A percentile compares a stretch with the other conserved stretches of the same genome.
Evolutionary conservation across 2,329 filamentous ascomycete genomes (phyloP).

Genomic region (Ophiobolus disseminans): DNA sequence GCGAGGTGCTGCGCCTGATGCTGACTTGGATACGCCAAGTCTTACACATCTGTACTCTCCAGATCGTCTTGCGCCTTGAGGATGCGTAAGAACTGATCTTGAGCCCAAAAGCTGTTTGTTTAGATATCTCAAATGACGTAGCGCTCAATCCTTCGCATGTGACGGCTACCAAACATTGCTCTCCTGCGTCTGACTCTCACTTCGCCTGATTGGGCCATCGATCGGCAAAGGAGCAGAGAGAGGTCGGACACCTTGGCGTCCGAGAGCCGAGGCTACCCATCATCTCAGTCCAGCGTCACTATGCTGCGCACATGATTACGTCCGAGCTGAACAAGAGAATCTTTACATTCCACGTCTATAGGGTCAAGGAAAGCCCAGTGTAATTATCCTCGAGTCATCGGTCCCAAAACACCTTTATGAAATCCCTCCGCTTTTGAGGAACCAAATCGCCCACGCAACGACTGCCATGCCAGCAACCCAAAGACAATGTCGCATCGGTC

Average conservation of each 20-base stretch:
- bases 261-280: conserved; percentile 6
- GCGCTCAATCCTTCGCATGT: too few relatives aligned
- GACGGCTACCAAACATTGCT: not conserved
- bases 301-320: too few relatives aligned
- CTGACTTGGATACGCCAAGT: conserved; percentile 15
- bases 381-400: conserved; percentile 1
- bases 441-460: not conserved
- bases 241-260: conserved; percentile 10
- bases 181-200: not conserved
- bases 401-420: conserved; percentile 9
- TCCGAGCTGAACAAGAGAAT: conserved; percentile 10
- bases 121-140: conserved; percentile 1
- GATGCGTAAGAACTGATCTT: too few relatives aligned
- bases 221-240: not conserved
- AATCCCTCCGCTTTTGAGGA: conserved; percentile 9
- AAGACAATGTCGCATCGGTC: conserved; percentile 1
- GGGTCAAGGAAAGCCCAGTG: conserved; percentile 16
- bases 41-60: conserved; percentile 4
- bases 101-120: too few relatives aligned
- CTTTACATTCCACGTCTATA: conserved; percentile 42
- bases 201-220: conserved; percentile 3
- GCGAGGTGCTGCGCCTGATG: conserved; percentile 6
- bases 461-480: too few relatives aligned
- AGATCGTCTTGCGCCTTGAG: not conserved
- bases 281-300: too few relatives aligned